Base-by-base conservation (phyloP, 1,284 basidiomycete species). In the Sporisorium graminicola region DNA sequence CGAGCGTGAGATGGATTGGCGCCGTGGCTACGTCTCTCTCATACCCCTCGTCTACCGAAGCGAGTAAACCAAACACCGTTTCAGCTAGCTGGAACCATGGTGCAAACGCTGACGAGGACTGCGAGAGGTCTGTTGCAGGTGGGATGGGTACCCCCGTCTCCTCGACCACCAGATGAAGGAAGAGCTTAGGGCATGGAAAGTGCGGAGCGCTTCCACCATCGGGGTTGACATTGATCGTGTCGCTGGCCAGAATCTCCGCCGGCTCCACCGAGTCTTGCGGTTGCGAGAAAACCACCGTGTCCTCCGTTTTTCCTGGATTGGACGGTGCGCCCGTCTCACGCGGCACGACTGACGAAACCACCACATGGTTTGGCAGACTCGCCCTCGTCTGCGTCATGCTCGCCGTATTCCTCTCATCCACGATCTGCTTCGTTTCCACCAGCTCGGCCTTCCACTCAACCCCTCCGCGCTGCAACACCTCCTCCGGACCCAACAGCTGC, bases 391-490 rank as follows among this genome's bases (percentile, higher is more conserved):
- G 8, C 18, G 3, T 22, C 26, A 27, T 33, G 37, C 7, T 27
- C 13, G n/a, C 42, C 29, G 16, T 31, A 1, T 53, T 13, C 49
- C 16, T 16, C 37, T n/a, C 29, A 4, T 20, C 12, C 4, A 13
- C 42, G 16, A 57, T 16, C 0, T 20, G 12, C 2, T 37, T 3
- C 14, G 44, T 46, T 2, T 72, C 63, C 8, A 77, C 70, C 42
- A 69, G 31, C 22, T 73, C 59, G 1, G 74, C 74, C 43, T 66
- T 47, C 74, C 74, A 77, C 46, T 69, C 66, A 0, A 77, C 70
- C 18, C 70, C 70, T 18, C 74, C 74, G 5, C 24, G n/a, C 14
- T 33, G 16, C 27, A 77, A 57, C 16, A 69, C 70, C 42, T 64
- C 55, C 44, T 77, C 75, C 6, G 71, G 66, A 0, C 42, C 60